These are phyloP conservation scores for Cladosporium phlei DNA, from an alignment of 2,329 filamentous ascomycete species.

Conservation along the genomic window DNA sequence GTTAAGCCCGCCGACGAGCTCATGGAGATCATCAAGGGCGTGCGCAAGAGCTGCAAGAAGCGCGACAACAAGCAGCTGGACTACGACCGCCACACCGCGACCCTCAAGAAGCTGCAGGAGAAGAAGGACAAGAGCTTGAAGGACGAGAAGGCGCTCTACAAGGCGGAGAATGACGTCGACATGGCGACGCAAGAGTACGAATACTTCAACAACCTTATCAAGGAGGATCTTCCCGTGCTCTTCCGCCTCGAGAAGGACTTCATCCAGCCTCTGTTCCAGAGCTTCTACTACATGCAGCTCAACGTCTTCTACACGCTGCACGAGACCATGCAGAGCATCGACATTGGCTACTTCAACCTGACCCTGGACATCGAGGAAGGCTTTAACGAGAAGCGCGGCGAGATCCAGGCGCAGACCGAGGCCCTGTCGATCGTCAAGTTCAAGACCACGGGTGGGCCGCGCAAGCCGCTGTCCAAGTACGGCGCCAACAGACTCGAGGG, in stretches of 20 bases:
- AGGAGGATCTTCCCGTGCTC: constrained; percentile 89
- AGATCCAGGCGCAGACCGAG: constrained; percentile 81
- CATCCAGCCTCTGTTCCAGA: constrained; percentile 94
- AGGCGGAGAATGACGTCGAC: constrained; percentile 87
- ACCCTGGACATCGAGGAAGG: constrained; percentile 86
- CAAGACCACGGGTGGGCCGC: constrained; percentile 72
- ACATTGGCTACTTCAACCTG: constrained; percentile 96
- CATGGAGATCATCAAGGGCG: constrained; percentile 89
- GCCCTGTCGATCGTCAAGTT: constrained; percentile 80
- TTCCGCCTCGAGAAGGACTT: constrained; percentile 89
- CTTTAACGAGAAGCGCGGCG: constrained; percentile 81
- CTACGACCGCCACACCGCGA: constrained; percentile 78
- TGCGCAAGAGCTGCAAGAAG: constrained; percentile 82
- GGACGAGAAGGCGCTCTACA: constrained; percentile 96
- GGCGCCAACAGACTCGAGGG: constrained; percentile 27
- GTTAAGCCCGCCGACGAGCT: constrained; percentile 91
- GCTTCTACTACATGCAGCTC: constrained; percentile 99
- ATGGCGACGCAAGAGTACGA: constrained; percentile 92
- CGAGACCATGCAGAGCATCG: constrained; percentile 94
- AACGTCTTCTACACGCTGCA: constrained; percentile 99
- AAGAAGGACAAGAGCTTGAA: constrained; percentile 96
- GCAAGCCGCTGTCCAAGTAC: constrained; percentile 48
- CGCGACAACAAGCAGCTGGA: constrained; percentile 97
- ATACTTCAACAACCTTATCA: constrained; percentile 95
- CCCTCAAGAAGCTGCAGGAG: constrained; percentile 90